phyloP scores from a whole-genome alignment of 2,329 filamentous ascomycete species.

The Pestalotiopsis sp. region DNA sequence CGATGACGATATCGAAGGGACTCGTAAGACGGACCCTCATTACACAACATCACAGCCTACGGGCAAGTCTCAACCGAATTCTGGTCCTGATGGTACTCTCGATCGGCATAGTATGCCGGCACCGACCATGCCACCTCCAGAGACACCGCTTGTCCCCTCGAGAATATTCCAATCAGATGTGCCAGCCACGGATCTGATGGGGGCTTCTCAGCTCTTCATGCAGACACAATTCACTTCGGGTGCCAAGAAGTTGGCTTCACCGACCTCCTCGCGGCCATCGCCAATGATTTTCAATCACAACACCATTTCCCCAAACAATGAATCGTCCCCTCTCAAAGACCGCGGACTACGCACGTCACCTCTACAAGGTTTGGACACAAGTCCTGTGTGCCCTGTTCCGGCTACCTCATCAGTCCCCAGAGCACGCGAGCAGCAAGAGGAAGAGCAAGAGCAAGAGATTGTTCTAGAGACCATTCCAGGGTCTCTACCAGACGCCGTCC shows the following conservation, averaged over 20 bases:
- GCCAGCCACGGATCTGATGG: conserved; percentile 36
- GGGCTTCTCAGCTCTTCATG: conserved; percentile 55
- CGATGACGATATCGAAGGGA: background rate
- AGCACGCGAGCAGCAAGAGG: background rate
- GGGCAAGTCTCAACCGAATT: background rate
- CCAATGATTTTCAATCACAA: conserved; percentile 47
- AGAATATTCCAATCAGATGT: conserved; percentile 43
- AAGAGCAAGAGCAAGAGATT: background rate
- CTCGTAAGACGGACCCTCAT: background rate
- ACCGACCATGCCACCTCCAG: conserved; percentile 35
- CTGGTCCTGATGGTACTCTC: background rate
- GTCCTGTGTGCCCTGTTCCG: conserved; percentile 33
- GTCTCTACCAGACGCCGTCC: conserved; percentile 17
- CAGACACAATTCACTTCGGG: conserved; percentile 59
- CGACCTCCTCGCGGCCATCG: conserved; percentile 61
- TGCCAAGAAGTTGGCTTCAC: conserved; percentile 48
- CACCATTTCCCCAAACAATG: conserved; percentile 47
- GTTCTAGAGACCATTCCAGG: conserved; percentile 16
- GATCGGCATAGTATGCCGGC: conserved; percentile 10
- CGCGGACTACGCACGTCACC: conserved; percentile 51
- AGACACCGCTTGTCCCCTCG: conserved; percentile 51
- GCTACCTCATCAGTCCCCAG: background rate
- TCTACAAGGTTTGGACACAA: conserved; percentile 41
- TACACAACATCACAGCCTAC: background rate
- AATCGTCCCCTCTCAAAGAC: conserved; percentile 53